These are phyloP conservation scores for Nyctanthes arbortristis DNA, from an alignment of 257 asterid genomes.

Conservation along the genomic window DNA sequence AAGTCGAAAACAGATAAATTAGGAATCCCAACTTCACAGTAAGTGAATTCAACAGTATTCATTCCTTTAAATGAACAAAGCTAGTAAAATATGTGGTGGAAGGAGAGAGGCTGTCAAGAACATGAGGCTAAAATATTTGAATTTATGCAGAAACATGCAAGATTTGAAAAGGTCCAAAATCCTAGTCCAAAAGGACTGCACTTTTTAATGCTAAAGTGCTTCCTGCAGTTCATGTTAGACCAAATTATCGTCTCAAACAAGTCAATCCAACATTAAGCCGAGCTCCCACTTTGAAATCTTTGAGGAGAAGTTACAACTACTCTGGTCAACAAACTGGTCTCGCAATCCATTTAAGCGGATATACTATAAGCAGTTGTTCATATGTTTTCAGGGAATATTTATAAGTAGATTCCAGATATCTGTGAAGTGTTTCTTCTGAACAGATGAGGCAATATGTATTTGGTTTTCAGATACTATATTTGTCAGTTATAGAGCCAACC, in stretches of 20 bases:
- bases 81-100: conserved; percentile 3
- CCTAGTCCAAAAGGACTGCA: not conserved
- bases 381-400: not conserved
- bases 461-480: not conserved
- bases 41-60: conserved; percentile 9
- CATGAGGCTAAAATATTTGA: not conserved
- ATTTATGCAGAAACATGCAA: conserved; percentile 15
- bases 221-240: conserved; percentile 8
- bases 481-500: not conserved
- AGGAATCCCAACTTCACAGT: conserved; percentile 20
- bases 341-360: conserved; percentile 2
- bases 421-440: not conserved
- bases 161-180: not conserved
- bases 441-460: not conserved
- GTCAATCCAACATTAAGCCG: not conserved
- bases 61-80: conserved; percentile 14
- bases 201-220: not conserved
- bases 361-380: not conserved
- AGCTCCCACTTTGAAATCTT: not conserved
- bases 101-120: conserved; percentile 4
- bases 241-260: conserved; percentile 4
- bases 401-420: not conserved
- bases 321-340: not conserved
- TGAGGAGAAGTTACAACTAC: not conserved
- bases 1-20: conserved; percentile 26